Conservation (phyloP, 192 early-diverging fungal species). For the Backusella tarrabulga region DNA sequence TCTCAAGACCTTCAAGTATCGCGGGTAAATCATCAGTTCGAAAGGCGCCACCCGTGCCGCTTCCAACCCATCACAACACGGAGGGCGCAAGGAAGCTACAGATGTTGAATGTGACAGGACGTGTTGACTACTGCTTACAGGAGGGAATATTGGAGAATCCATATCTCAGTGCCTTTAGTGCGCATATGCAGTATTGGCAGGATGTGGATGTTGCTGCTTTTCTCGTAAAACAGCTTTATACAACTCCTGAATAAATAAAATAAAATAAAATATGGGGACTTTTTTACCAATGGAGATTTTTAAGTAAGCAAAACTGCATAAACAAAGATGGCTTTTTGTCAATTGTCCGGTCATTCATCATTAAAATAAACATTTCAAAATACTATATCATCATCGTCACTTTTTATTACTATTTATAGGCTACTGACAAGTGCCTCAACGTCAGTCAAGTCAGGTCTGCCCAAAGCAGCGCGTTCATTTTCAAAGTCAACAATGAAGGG, state of each 20-base stretch:
- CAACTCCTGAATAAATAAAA: slow-evolving; percentile 1
- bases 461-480: slow-evolving; percentile 29
- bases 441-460: slow-evolving; percentile 22
- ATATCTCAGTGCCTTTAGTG: slow-evolving; percentile 63
- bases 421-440: slow-evolving; percentile 24
- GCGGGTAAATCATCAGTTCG: background rate
- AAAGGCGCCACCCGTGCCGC: slow-evolving; percentile 15
- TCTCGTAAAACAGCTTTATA: slow-evolving; percentile 32
- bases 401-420: background rate
- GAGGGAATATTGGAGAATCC: slow-evolving; percentile 69
- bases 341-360: background rate
- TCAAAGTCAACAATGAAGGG: slow-evolving; percentile 41
- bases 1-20: background rate
- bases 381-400: too few species aligned
- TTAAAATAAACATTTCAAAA: too few species aligned
- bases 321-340: background rate
- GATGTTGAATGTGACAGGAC: slow-evolving; percentile 50
- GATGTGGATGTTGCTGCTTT: slow-evolving; percentile 42
- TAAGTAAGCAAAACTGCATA: background rate
- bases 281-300: background rate
- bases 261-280: background rate
- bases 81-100: slow-evolving; percentile 28
- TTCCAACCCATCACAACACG: slow-evolving; percentile 16
- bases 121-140: slow-evolving; percentile 66
- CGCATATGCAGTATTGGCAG: slow-evolving; percentile 69